Evolutionary conservation across 2,329 filamentous ascomycete species (phyloP).

Genomic region (Pseudopyrenochaeta lycopersici): DNA sequence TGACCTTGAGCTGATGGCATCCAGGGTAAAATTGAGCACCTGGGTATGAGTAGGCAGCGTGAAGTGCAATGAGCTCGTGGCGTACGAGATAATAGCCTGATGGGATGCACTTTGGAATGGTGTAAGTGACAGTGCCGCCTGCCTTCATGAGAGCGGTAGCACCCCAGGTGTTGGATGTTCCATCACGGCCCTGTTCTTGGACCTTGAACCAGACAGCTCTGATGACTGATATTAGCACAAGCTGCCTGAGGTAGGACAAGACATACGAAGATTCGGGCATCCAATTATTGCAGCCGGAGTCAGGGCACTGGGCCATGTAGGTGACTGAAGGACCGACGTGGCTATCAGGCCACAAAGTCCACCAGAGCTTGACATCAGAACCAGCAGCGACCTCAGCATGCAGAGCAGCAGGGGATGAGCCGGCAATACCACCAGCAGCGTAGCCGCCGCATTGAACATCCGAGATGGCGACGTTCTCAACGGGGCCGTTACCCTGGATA

Average conservation of each 20-base stretch:
- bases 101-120: conserved; percentile 63
- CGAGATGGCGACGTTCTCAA: conserved; percentile 61
- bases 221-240: conserved; percentile 17
- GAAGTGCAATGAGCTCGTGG: conserved; percentile 66
- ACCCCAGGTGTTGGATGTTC: conserved; percentile 61
- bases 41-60: conserved; percentile 58
- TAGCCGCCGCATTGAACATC: conserved; percentile 68
- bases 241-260: conserved; percentile 10
- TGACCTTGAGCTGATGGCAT: conserved; percentile 66
- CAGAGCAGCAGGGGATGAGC: conserved; percentile 63
- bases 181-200: conserved; percentile 60
- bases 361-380: conserved; percentile 62
- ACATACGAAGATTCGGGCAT: conserved; percentile 55
- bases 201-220: conserved; percentile 67
- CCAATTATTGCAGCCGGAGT: conserved; percentile 60
- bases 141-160: conserved; percentile 56
- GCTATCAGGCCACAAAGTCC: conserved; percentile 61
- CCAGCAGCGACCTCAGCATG: conserved; percentile 65
- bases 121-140: conserved; percentile 59
- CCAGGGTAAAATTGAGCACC: conserved; percentile 67
- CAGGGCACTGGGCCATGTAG: conserved; percentile 68
- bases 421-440: conserved; percentile 57
- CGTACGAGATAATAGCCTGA: conserved; percentile 67
- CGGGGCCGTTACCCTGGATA: conserved; percentile 67
- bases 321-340: conserved; percentile 66